Evolutionary conservation across 2,329 filamentous ascomycete genomes (phyloP).

Genomic region (Beauveria medogensis): DNA sequence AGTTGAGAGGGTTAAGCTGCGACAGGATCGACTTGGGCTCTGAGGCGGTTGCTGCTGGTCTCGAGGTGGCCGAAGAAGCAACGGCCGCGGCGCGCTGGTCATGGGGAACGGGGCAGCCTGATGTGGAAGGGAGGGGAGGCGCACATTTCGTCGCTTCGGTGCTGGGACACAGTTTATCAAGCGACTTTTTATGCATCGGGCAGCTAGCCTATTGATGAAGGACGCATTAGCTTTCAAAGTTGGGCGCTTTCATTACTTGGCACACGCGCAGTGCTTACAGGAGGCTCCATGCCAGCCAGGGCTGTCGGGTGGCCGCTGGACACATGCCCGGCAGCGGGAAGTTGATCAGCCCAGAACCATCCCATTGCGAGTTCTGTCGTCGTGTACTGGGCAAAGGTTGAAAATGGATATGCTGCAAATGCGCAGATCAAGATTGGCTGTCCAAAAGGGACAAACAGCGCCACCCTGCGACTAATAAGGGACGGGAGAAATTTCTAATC

Average conservation of each 20-base stretch:
- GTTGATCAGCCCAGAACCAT: constrained; percentile 54
- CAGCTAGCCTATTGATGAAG: constrained; percentile 37
- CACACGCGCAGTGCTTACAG: constrained; percentile 19
- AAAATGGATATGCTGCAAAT: background rate
- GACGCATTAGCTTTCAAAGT: constrained; percentile 10
- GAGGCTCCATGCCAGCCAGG: constrained; percentile 23
- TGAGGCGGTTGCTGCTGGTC: constrained; percentile 5
- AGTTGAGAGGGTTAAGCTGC: constrained; percentile 68
- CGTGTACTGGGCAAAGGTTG: background rate
- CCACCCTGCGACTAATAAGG: background rate
- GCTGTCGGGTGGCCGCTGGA: constrained; percentile 25
- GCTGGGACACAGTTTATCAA: constrained; percentile 35
- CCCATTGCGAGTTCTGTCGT: constrained; percentile 36
- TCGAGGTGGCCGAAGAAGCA: background rate
- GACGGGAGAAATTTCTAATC: constrained; percentile 13
- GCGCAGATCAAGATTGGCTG: constrained; percentile 6
- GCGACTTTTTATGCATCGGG: constrained; percentile 49
- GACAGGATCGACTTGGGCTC: constrained; percentile 41
- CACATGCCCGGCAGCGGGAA: constrained; percentile 26
- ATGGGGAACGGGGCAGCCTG: constrained; percentile 41
- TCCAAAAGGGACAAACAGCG: background rate
- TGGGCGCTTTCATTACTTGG: background rate
- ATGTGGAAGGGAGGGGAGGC: constrained; percentile 22
- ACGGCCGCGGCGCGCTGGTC: constrained; percentile 17
- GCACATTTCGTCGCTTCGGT: constrained; percentile 17